phyloP scores from a whole-genome alignment of 805 yeast genomes.

The Teunomyces gatunensis region DNA sequence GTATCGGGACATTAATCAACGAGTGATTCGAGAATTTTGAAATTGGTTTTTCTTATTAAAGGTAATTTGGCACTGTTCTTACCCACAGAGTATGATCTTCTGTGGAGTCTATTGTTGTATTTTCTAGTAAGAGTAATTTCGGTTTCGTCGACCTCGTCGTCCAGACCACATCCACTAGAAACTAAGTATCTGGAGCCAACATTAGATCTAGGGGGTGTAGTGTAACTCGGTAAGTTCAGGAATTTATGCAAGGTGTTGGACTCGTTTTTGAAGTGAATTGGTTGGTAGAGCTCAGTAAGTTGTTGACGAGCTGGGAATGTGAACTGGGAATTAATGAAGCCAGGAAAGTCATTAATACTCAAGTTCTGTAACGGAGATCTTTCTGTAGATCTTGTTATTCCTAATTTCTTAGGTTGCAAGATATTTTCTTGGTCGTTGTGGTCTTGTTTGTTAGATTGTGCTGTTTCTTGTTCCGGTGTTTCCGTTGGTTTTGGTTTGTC shows the following conservation, averaged over 20 bases:
- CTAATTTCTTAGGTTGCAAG: constrained; percentile 26
- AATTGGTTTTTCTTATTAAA: constrained; percentile 32
- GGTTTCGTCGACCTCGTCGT: constrained; percentile 18
- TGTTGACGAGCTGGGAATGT: constrained; percentile 8
- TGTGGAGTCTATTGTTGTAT: constrained; percentile 13
- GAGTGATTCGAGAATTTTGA: constrained; percentile 16
- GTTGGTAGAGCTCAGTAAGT: constrained; percentile 30
- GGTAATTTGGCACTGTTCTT: constrained; percentile 34
- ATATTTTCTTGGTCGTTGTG: constrained; percentile 43
- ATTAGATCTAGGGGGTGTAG: constrained; percentile 33
- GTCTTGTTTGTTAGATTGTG: constrained; percentile 17
- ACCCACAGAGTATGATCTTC: constrained; percentile 39
- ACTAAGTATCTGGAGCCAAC: constrained; percentile 18
- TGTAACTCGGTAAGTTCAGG: constrained; percentile 27
- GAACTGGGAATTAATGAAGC: constrained; percentile 16
- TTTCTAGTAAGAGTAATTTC: constrained; percentile 12
- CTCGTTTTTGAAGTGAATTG: constrained; percentile 27
- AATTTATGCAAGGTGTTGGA: constrained; percentile 30
- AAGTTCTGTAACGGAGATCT: constrained; percentile 30
- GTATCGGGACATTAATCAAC: neutral
- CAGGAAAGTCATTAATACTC: constrained; percentile 29
- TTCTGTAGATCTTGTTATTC: constrained; percentile 8
- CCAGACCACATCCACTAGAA: constrained; percentile 6
- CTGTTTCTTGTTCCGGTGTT: neutral
- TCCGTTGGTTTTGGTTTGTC: constrained; percentile 11